Evolutionary conservation across 495 filamentous ascomycete genomes (phyloP), one percentile per base, ranked within the genome.

Genomic region (Annulohypoxylon stygium): DNA sequence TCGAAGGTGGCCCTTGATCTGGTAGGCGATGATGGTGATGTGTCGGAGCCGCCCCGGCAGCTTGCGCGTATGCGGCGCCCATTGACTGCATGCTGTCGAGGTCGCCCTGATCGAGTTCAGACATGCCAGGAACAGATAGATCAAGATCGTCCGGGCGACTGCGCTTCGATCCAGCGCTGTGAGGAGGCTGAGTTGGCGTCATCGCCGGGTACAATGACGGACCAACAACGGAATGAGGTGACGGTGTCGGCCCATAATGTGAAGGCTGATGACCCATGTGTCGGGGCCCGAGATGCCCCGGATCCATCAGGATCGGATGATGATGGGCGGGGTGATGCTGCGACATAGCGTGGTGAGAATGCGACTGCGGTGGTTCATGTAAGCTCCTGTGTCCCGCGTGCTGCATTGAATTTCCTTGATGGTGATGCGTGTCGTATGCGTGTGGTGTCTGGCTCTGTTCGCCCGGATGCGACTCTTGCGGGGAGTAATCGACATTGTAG

Each of bases 1-100:
- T 90, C 76, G 79, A 83, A 51, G 83, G 86, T n/a, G 86, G 85
- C 5, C 86, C 85, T 55, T 90, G 89, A 58, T 90, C 85, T 14
- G 92, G 92, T 4, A 94, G 85, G 34, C 88, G 87, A 73, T 94
- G 93, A 75, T 92, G 91, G 75, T 95, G 92, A 76, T 93, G 91
- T 6, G 88, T 87, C 41, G 84, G 86, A 36, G 77, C 71, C 33
- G 78, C 69, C 6, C 76, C 69, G 11, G 81, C 69, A 39, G 79
- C 76, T 51, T 85, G 82, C 33, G 71, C 81, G 53, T 84, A 85
- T 45, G 83, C 76, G 18, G 80, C 71, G 25, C 83, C 78, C 75
- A 86, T 81, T 3, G 84, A 80, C 65, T 85, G 83, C 82, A 86
- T 85, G 50, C 82, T 82, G 34, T 84, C 83, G 47, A 86, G 77